These are phyloP conservation scores for Auxenochlorella pyrenoidosa DNA, from an alignment of 139 green algal genomes.

Conservation along the genomic window DNA sequence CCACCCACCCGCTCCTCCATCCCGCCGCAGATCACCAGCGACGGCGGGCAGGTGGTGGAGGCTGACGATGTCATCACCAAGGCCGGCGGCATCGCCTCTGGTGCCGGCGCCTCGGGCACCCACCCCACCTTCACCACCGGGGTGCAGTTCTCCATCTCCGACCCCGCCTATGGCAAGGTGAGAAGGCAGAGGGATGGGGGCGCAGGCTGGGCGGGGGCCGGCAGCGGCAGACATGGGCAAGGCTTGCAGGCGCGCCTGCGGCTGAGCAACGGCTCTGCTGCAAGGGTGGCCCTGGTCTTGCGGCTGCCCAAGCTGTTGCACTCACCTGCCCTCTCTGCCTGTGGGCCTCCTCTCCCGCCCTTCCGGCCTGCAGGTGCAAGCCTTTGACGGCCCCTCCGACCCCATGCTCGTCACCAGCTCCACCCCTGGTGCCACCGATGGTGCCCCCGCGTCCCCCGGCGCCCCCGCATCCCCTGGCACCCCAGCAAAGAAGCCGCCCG, in stretches of 20 bases:
- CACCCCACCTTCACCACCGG: constrained; percentile 31
- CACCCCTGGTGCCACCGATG: constrained; percentile 31
- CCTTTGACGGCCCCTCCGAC: constrained; percentile 42
- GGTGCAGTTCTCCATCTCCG: constrained; percentile 58
- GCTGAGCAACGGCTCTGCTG: background rate
- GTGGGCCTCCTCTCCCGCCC: background rate
- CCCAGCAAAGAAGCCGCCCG: background rate
- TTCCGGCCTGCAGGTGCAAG: constrained; percentile 16
- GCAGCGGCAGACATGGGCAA: background rate
- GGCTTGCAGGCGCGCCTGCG: too few species aligned
- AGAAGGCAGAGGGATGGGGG: background rate
- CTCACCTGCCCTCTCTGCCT: background rate
- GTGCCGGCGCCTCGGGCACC: background rate
- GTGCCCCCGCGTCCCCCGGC: background rate
- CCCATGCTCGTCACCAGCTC: constrained; percentile 39
- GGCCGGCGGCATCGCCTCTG: constrained; percentile 40
- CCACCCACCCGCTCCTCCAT: too few species aligned
- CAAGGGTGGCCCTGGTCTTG: background rate
- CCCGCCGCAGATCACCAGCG: constrained; percentile 34
- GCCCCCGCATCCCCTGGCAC: background rate
- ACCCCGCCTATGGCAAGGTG: constrained; percentile 32
- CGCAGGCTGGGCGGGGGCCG: background rate
- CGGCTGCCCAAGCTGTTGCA: background rate
- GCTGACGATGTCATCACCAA: constrained; percentile 42
- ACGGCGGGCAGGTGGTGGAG: constrained; percentile 41